These are phyloP conservation scores for Elasticomyces elasticus DNA, from an alignment of 495 filamentous ascomycete species.

Conservation along the genomic window DNA sequence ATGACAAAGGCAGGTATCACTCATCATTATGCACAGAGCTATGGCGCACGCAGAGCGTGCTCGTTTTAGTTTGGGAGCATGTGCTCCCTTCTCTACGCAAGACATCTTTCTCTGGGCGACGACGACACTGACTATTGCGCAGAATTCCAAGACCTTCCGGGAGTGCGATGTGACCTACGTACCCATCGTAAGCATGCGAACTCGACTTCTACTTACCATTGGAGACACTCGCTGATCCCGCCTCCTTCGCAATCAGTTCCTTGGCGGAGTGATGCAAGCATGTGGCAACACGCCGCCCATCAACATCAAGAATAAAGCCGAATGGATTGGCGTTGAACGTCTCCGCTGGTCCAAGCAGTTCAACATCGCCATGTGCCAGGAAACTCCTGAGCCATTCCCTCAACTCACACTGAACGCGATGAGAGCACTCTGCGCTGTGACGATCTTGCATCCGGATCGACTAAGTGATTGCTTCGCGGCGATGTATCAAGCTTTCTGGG, in stretches of 20 bases:
- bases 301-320: conserved; percentile 62
- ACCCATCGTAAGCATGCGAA: too few relatives aligned
- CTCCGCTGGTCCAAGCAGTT: conserved; percentile 51
- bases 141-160: conserved; percentile 55
- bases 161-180: conserved; percentile 54
- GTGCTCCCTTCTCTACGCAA: too few relatives aligned
- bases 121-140: too few relatives aligned
- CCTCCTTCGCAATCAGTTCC: too few relatives aligned
- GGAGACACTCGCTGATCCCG: too few relatives aligned
- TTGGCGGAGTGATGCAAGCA: conserved; percentile 59
- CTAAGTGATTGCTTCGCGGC: conserved; percentile 39
- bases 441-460: conserved; percentile 31
- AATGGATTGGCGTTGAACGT: conserved; percentile 52
- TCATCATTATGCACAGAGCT: too few relatives aligned
- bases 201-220: background rate
- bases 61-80: too few relatives aligned
- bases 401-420: conserved; percentile 22
- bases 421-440: conserved; percentile 27
- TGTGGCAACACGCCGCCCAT: conserved; percentile 56
- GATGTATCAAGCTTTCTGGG: conserved; percentile 52
- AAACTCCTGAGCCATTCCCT: conserved; percentile 50
- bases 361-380: conserved; percentile 45
- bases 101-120: too few relatives aligned
- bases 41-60: too few relatives aligned
- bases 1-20: conserved; percentile 48